phyloP scores from a whole-genome alignment of 495 filamentous ascomycete genomes.

The Clohesyomyces aquaticus region DNA sequence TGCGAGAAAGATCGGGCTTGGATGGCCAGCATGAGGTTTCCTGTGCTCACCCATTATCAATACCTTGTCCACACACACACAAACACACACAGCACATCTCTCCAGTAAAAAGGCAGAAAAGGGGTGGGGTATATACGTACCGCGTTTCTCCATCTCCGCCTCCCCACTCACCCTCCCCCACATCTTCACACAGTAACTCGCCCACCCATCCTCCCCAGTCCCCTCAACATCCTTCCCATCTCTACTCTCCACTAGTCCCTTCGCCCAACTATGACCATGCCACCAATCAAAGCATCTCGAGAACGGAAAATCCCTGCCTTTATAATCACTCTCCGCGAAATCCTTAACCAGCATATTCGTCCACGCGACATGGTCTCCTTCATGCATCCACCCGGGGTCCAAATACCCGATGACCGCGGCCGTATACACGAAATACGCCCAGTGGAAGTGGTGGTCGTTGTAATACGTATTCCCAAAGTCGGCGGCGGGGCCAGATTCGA shows the following conservation, averaged over 20 bases:
- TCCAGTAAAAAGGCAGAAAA: slow-evolving; percentile 1
- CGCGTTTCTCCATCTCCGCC: slow-evolving; percentile 79
- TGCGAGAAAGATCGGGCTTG: slow-evolving; percentile 68
- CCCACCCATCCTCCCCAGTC: slow-evolving; percentile 85
- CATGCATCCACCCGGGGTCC: slow-evolving; percentile 71
- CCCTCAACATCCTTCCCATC: slow-evolving; percentile 95
- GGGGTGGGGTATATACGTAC: slow-evolving; percentile 38
- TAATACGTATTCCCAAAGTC: slow-evolving; percentile 61
- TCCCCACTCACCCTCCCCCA: slow-evolving; percentile 82
- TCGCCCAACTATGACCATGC: slow-evolving; percentile 90
- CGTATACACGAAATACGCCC: slow-evolving; percentile 84
- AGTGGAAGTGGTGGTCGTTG: slow-evolving; percentile 98
- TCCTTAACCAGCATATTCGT: slow-evolving; percentile 65
- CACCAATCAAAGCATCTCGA: slow-evolving; percentile 82
- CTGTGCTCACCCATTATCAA: no score
- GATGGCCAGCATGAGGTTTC: slow-evolving; percentile 79
- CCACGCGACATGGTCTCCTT: slow-evolving; percentile 68
- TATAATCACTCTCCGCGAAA: slow-evolving; percentile 69
- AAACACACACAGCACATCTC: no score
- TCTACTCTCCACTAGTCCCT: slow-evolving; percentile 80
- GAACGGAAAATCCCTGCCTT: slow-evolving; percentile 76
- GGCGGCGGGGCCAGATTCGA: slow-evolving; percentile 64
- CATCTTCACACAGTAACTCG: slow-evolving; percentile 83
- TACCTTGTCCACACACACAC: no score
- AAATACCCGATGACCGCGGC: slow-evolving; percentile 82